Base-by-base conservation (phyloP, 306 rosid species). In the Trifolium pratense region DNA sequence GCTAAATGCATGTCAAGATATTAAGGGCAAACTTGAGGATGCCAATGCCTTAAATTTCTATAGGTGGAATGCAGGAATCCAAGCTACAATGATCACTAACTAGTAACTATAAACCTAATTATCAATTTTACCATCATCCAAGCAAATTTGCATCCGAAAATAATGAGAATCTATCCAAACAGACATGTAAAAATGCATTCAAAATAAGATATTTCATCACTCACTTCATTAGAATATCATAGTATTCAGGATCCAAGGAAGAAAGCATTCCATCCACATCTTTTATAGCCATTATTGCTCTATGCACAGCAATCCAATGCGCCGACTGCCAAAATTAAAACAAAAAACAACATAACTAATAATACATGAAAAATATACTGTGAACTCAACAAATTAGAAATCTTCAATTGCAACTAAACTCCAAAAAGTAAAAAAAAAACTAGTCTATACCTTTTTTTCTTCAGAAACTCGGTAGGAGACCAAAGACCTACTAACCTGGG, bases 231-330 rank as follows among this genome's bases (percentile, higher is more conserved):
- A 94, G 87, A 48, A 91, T 94, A 81, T 94, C 97, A 73, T 94
- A 88, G 87, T 94, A 94, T 86, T 94, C 98, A n/a, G 98, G 87
- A 86, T 94, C 98, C 88, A 94, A 80, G 53, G 96, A 89, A 81
- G 96, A 84, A 65, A 93, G 95, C 94, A 93, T 82, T 29, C 90
- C 98, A 81, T 91, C 98, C 58, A 91, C 91, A 76, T 91, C 97
- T 80, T 91, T 91, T 70, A 91, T 94, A 16, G 99, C 96, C 99
- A 91, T 94, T 48, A 94, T 70, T 81, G 99, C 92, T 89, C 93
- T 88, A 69, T 94, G 99, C 79, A 94, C 97, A 46, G 79, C 97
- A 69, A 94, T 82, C 99, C 99, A 94, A 79, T 91, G 92, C 18
- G 95, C 97, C 9, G 99, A 89, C 99, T 94, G 80, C 77, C 77